Evolutionary conservation across 1,284 basidiomycete genomes (phyloP).

Genomic region (Sporisorium graminicola): DNA sequence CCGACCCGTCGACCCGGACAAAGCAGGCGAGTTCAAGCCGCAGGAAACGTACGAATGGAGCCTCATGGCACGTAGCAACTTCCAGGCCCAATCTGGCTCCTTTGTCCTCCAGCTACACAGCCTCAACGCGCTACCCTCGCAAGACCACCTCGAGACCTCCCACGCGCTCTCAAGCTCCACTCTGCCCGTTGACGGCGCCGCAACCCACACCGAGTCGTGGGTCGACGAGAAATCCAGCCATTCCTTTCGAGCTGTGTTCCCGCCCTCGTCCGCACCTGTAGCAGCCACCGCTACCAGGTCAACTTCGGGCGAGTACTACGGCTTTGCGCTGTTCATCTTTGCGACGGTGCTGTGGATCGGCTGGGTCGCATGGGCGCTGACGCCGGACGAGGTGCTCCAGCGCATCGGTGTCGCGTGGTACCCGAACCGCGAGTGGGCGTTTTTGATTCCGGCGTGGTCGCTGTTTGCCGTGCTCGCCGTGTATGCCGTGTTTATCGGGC

Average conservation of each 20-base stretch:
- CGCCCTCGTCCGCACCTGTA: constrained; percentile 13
- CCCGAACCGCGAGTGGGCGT: constrained; percentile 62
- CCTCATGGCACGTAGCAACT: constrained; percentile 62
- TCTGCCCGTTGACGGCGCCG: background rate
- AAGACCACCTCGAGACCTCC: constrained; percentile 13
- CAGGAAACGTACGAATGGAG: constrained; percentile 55
- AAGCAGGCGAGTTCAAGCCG: constrained; percentile 39
- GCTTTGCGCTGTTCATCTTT: constrained; percentile 61
- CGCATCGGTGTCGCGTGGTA: constrained; percentile 58
- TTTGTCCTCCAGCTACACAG: constrained; percentile 49
- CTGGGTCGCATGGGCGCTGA: constrained; percentile 55
- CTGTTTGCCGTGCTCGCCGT: constrained; percentile 51
- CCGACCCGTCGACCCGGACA: constrained; percentile 60
- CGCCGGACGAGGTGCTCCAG: constrained; percentile 43
- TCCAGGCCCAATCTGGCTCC: constrained; percentile 52
- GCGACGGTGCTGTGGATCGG: constrained; percentile 51
- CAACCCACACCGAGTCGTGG: constrained; percentile 1
- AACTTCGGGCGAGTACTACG: constrained; percentile 52
- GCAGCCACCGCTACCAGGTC: too few species aligned
- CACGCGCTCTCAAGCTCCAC: background rate
- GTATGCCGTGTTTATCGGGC: constrained; percentile 53
- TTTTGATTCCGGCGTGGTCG: constrained; percentile 56
- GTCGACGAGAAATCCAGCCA: constrained; percentile 26
- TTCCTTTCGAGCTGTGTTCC: constrained; percentile 36
- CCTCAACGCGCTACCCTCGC: constrained; percentile 22